phyloP scores from a whole-genome alignment of 2,329 filamentous ascomycete species.

The Stagonosporopsis chrysanthemi region DNA sequence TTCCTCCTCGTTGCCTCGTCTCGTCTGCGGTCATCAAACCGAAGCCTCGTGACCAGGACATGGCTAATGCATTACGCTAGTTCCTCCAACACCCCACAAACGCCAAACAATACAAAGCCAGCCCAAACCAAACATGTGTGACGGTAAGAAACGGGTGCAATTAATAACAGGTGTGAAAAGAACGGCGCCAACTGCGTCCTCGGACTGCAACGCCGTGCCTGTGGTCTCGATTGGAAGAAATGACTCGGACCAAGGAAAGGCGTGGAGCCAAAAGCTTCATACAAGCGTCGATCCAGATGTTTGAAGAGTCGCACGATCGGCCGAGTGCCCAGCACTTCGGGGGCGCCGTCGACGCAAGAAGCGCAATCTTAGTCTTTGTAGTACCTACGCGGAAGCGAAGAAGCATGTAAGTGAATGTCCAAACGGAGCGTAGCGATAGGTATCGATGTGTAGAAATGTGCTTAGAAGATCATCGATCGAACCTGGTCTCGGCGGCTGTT shows the following conservation, averaged over 20 bases:
- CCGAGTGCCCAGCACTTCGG: constrained; percentile 16
- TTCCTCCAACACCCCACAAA: constrained; percentile 1
- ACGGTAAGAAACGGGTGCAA: background rate
- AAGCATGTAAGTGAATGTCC: constrained; percentile 37
- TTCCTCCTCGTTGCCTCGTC: constrained; percentile 5
- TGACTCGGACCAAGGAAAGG: constrained; percentile 4
- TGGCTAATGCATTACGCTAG: constrained; percentile 2
- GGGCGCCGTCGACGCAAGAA: constrained; percentile 23
- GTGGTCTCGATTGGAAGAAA: constrained; percentile 4
- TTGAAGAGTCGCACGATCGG: background rate
- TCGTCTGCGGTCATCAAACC: constrained; percentile 13
- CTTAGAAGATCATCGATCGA: constrained; percentile 53
- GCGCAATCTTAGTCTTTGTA: constrained; percentile 35
- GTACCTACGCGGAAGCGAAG: constrained; percentile 36
- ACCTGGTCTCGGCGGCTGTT: constrained; percentile 48
- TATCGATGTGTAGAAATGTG: constrained; percentile 34
- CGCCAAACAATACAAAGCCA: constrained; percentile 14
- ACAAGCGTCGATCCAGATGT: constrained; percentile 7
- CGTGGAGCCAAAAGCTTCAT: constrained; percentile 5
- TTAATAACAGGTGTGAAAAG: constrained; percentile 4
- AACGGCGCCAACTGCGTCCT: background rate
- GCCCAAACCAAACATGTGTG: constrained; percentile 11
- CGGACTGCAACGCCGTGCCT: background rate
- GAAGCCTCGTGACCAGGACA: background rate
- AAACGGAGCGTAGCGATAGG: constrained; percentile 25